Conservation (phyloP, 495 filamentous ascomycete genomes). For the Penicillium tannophilum region DNA sequence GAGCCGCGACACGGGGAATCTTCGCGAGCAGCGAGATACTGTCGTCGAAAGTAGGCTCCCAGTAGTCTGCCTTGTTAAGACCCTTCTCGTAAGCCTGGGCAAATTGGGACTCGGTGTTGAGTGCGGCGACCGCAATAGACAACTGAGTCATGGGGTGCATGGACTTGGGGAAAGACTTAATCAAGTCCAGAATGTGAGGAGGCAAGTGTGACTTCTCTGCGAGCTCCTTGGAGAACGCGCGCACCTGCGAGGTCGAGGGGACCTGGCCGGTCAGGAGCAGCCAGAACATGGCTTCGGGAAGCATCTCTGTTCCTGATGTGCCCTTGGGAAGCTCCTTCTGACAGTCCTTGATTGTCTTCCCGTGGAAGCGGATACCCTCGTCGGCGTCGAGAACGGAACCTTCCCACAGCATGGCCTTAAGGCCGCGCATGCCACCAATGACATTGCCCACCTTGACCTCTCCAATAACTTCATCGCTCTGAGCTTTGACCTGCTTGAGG, state of each 20-base stretch:
- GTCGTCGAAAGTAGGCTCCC: conserved; percentile 98
- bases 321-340: conserved; percentile 92
- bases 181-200: conserved; percentile 79
- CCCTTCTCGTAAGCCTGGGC: conserved; percentile 91
- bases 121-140: conserved; percentile 86
- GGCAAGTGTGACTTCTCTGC: conserved; percentile 87
- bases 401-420: conserved; percentile 99
- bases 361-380: conserved; percentile 98
- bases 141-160: conserved; percentile 99
- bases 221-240: conserved; percentile 78
- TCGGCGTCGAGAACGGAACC: conserved; percentile 95
- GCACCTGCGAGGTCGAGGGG: conserved; percentile 77
- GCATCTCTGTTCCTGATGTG: conserved; percentile 93
- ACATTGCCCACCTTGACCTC: conserved; percentile 94
- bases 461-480: conserved; percentile 80
- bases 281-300: conserved; percentile 99
- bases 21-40: conserved; percentile 92
- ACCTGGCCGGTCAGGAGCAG: conserved; percentile 92
- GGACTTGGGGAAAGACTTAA: conserved; percentile 83
- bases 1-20: conserved; percentile 93
- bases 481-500: conserved; percentile 84
- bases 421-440: conserved; percentile 94
- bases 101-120: conserved; percentile 90
- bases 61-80: conserved; percentile 92
- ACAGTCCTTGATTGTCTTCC: conserved; percentile 97